Evolutionary conservation across 164 flowering plant genomes (phyloP).

Genomic region (Nymphaea thermarum): DNA sequence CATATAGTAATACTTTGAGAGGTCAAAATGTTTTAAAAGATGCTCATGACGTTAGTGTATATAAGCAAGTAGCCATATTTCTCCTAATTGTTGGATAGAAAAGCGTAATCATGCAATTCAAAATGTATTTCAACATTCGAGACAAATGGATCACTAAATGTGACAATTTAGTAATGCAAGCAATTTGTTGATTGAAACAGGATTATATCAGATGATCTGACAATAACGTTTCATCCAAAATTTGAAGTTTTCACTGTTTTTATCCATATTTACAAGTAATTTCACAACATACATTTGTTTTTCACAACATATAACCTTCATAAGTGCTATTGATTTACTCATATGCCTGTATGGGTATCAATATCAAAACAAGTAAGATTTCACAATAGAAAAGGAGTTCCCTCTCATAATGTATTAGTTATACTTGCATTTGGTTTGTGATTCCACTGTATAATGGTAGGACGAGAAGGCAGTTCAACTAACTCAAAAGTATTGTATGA

Average conservation of each 20-base stretch:
- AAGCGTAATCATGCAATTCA: background rate
- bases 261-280: slow-evolving; percentile 7
- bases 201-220: slow-evolving; percentile 3
- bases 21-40: background rate
- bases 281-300: background rate
- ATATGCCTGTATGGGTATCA: slow-evolving; percentile 49
- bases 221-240: background rate
- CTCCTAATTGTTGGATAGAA: slow-evolving; percentile 5
- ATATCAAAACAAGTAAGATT: slow-evolving; percentile 54
- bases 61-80: slow-evolving; percentile 10
- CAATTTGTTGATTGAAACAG: background rate
- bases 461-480: background rate
- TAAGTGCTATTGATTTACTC: slow-evolving; percentile 37
- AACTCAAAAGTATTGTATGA: background rate
- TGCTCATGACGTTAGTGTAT: slow-evolving; percentile 1
- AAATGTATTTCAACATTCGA: slow-evolving; percentile 2
- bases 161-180: slow-evolving; percentile 7
- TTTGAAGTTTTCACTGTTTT: background rate
- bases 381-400: slow-evolving; percentile 36
- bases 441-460: background rate
- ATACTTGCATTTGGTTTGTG: background rate
- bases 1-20: slow-evolving; percentile 3
- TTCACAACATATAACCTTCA: background rate
- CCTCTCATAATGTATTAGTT: slow-evolving; percentile 6
- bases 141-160: background rate